Percentiles rank a stretch among this genome's conserved stretches.
phyloP scores from a whole-genome alignment of 1,139 yeast species.

The Debaryomycetaceae sp. region DNA sequence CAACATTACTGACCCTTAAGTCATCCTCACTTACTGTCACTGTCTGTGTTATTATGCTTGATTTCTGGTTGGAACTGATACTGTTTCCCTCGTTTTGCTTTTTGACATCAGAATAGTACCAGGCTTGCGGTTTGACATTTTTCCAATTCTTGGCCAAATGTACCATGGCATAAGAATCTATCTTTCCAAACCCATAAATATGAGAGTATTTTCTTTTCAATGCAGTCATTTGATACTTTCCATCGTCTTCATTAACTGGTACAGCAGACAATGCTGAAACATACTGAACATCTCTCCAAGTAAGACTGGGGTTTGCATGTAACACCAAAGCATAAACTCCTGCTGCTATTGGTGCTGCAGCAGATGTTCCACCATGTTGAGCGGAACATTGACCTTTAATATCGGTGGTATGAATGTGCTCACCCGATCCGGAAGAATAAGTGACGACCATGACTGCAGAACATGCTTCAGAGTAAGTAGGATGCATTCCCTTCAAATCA shows the following conservation, averaged over 20 bases:
- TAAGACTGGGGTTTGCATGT: constrained; percentile 76
- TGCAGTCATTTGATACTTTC: constrained; percentile 62
- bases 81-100: constrained; percentile 27
- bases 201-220: constrained; percentile 75
- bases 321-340: constrained; percentile 84
- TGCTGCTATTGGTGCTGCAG: constrained; percentile 98
- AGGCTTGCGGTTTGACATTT: constrained; percentile 86
- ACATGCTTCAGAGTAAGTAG: constrained; percentile 88
- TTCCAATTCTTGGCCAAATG: constrained; percentile 75
- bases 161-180: constrained; percentile 79
- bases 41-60: constrained; percentile 27
- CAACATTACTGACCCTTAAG: constrained; percentile 56
- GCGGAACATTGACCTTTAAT: constrained; percentile 67
- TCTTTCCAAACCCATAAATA: constrained; percentile 87
- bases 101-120: constrained; percentile 56
- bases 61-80: constrained; percentile 11
- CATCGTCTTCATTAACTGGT: constrained; percentile 66
- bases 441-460: constrained; percentile 97
- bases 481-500: constrained; percentile 81
- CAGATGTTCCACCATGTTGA: constrained; percentile 94
- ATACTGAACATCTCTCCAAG: constrained; percentile 97
- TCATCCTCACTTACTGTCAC: constrained; percentile 50
- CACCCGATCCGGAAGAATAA: constrained; percentile 87
- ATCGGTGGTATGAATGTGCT: constrained; percentile 90
- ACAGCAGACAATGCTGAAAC: constrained; percentile 70